Evolutionary conservation across 768 basidiomycete genomes (phyloP), one percentile per base, ranked within the genome.

Genomic region (Macrolepiota albuminosa): DNA sequence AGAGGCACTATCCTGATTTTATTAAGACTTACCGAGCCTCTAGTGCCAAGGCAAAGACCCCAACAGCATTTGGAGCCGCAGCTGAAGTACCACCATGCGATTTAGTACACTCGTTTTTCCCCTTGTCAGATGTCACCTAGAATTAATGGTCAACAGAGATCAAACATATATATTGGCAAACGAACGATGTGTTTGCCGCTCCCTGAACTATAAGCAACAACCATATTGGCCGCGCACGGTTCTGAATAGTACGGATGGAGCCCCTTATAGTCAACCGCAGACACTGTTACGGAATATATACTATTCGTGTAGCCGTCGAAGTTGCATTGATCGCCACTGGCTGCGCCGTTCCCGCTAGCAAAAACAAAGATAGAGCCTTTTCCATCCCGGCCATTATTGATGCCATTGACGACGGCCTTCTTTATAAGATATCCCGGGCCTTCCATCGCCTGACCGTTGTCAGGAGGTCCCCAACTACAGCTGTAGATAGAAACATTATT

Each of bases 251-350:
- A 93, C 14, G 97, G 97, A 69, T 97, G 97, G 36, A 95, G 74
- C 16, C 95, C 96, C 69, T 92, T 91, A 71, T 88, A 85, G 68
- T 98, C 97, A 60, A 98, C 81, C 0, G 97, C 93, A n/a, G 94
- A 88, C 33, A 99, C 93, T 0, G 97, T 99, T 46, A 99, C 86
- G 7, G 91, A 93, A 74, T 93, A 98, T 60, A 98, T 95, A 67
- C 90, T 93, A 70, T 99, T 99, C 13, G 97, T 99, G 72, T 99
- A 99, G 7, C 97, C 97, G 66, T 98, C 96, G 69, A 99, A 98
- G 71, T 99, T 99, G 78, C 97, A 99, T 72, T 98, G 96, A 69
- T 99, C 97, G 18, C 90, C 93, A 57, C 82, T 81, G 8, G 82
- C 82, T 34, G 93, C 97, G 8, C 97, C 97, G 69, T 99, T 99